Conservation (phyloP, 495 filamentous ascomycete genomes). For the Lasiosphaeris hirsuta region DNA sequence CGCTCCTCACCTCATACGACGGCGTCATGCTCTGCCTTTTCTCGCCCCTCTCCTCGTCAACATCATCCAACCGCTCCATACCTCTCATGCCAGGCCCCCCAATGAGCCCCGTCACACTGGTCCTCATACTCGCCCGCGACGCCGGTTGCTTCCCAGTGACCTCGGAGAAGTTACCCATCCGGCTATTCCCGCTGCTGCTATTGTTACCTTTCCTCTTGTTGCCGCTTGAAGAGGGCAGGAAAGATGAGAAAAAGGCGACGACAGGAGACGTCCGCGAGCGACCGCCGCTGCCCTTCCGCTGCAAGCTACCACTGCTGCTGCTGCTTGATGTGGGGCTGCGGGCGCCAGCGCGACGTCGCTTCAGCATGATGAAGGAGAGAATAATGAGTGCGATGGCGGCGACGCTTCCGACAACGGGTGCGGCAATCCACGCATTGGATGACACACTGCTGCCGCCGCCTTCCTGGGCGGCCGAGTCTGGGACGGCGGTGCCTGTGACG, state of each 20-base stretch:
- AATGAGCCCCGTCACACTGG: slow-evolving; percentile 23
- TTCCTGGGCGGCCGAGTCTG: slow-evolving; percentile 3
- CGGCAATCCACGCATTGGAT: slow-evolving; percentile 37
- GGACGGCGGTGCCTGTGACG: neutral
- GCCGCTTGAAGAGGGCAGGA: slow-evolving; percentile 14
- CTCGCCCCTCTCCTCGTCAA: slow-evolving; percentile 21
- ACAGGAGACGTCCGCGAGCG: slow-evolving; percentile 13
- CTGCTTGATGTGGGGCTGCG: slow-evolving; percentile 9
- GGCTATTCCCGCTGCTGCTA: neutral
- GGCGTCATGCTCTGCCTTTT: slow-evolving; percentile 5
- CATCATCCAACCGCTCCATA: slow-evolving; percentile 27
- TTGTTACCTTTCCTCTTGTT: neutral
- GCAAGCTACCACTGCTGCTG: slow-evolving; percentile 8
- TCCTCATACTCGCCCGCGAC: slow-evolving; percentile 15
- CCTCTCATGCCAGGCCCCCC: slow-evolving; percentile 16
- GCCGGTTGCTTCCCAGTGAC: slow-evolving; percentile 11
- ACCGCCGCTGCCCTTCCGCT: neutral
- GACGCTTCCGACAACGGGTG: slow-evolving; percentile 37
- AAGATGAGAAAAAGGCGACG: slow-evolving; percentile 19
- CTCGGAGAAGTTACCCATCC: slow-evolving; percentile 29
- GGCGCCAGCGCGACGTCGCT: slow-evolving; percentile 26
- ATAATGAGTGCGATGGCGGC: slow-evolving; percentile 35
- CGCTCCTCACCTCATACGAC: slow-evolving; percentile 19
- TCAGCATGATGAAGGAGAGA: slow-evolving; percentile 34
- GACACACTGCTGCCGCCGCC: neutral